These are phyloP conservation scores for Wickerhamomyces sydowiorum DNA, from an alignment of 805 yeast species.

Conservation along the genomic window DNA sequence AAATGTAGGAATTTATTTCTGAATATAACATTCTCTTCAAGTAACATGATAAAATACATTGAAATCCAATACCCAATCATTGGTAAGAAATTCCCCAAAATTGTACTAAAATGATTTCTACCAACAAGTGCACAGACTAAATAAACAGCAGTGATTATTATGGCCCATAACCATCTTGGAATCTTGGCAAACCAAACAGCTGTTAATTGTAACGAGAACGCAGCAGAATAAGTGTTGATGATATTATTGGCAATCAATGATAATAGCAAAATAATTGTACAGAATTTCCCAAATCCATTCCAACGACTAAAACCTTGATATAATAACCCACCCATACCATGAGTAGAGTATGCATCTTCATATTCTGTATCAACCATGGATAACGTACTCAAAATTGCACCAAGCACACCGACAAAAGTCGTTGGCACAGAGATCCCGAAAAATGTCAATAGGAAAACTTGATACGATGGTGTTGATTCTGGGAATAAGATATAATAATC, in stretches of 20 bases:
- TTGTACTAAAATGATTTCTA: conserved; percentile 61
- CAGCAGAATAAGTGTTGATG: conserved; percentile 76
- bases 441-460: conserved; percentile 56
- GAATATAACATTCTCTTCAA: conserved; percentile 71
- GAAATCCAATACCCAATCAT: conserved; percentile 92
- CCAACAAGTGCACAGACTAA: conserved; percentile 74
- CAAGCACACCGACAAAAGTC: conserved; percentile 68
- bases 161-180: conserved; percentile 77
- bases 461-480: conserved; percentile 52
- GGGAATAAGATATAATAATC: conserved; percentile 84
- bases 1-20: conserved; percentile 41
- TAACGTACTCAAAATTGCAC: conserved; percentile 61
- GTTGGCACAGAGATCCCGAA: conserved; percentile 68
- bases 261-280: conserved; percentile 61
- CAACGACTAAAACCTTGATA: conserved; percentile 61
- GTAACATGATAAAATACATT: conserved; percentile 63
- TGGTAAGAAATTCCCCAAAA: conserved; percentile 77
- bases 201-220: conserved; percentile 67
- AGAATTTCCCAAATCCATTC: conserved; percentile 73
- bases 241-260: conserved; percentile 80
- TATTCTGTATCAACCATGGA: conserved; percentile 55
- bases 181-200: conserved; percentile 48
- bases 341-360: conserved; percentile 44
- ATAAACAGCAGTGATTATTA: conserved; percentile 56
- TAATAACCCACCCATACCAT: conserved; percentile 75